Evolutionary conservation across 495 filamentous ascomycete species (phyloP), one percentile per base, ranked within the genome.

Genomic region (Clohesyomyces aquaticus): DNA sequence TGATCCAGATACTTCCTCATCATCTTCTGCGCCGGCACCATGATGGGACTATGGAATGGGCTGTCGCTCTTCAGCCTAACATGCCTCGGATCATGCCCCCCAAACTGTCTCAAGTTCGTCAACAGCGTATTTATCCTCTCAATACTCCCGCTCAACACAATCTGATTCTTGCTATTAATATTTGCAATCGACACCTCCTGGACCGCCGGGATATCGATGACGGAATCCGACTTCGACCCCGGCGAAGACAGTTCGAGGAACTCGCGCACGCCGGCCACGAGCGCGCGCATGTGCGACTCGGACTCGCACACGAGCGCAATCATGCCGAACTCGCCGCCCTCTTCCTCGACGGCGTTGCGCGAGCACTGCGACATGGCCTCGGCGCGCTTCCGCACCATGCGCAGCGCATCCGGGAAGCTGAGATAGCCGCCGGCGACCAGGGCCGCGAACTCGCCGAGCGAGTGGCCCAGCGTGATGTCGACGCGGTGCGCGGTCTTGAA

Each of bases 91-190:
- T 98, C 94, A 67, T 96, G 92, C 6, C 94, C 94, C 26, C 89
- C 84, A 73, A 96, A 98, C 71, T 96, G 91, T 50, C 94, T 81
- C 57, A 98, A 79, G 71, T 98, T 91, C 14, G 91, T 86, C 22
- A 96, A 75, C n/a, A 96, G 85, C 29, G 87, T 86, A 67, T 87
- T 88, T 72, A 98, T 96, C 58, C 85, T 80, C 67, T 89, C 87
- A 43, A 98, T 86, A 72, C 86, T 94, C 2, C 94, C 94, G 66
- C 88, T 92, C 32, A 98, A 79, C 56, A 98, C 94, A 69, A 98
- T 95, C 74, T 98, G 94, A 69, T 95, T 96, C 75, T 91, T 94
- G 66, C 85, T 88, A 76, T 98, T 98, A 76, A 96, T 86, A 70
- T 98, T 98, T 27, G 91, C 94, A 62, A 98, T 91, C 54, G 88